Evolutionary conservation across 805 yeast species (phyloP), one percentile per base, ranked within the genome.

Genomic region (Lipomyces sp.): DNA sequence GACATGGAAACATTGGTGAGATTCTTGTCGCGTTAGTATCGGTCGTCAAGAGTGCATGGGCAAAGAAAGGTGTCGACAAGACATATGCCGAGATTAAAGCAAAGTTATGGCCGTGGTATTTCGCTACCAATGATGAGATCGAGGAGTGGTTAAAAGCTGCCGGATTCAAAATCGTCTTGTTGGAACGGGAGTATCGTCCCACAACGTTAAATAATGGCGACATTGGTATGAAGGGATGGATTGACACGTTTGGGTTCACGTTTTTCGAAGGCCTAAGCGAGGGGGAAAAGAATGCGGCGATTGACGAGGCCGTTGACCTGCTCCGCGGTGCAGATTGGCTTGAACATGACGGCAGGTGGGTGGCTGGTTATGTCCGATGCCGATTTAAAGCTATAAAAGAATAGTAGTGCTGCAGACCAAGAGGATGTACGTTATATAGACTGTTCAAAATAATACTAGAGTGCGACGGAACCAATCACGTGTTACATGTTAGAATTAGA

Each of bases 1-100:
- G 74, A 0, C 71, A 69, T 24, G 75, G 75, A 8, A 72, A 72
- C 56, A 66, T 72, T 10, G 73, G 73, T n/a, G 75, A 72, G 51
- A 66, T 72, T n/a, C 53, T 66, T 4, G 60, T 72, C 24, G 74
- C 74, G 24, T 59, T 72, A 18, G 48, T 64, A n/a, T 39, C 57
- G 39, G 42, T 63, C 8, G 70, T 72, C 2, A 58, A 45, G 45
- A 59, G 67, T 39, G 58, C 57, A 33, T 64, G 69, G 58, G 50
- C 57, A 2, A 53, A 30, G 10, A 48, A 64, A 15, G 57, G 35
- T 7, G 62, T 58, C 13, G 64, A 34, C 7, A 30, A 29, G 29
- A 18, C 69, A 3, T 53, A 62, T 29, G 58, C 54, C 4, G 55
- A 58, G 24, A 63, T 68, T 37, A 39, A 48, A 8, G 61, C 53